These are phyloP conservation scores for Aleurites moluccanus DNA, from an alignment of 441 rosid species.

Conservation along the genomic window DNA sequence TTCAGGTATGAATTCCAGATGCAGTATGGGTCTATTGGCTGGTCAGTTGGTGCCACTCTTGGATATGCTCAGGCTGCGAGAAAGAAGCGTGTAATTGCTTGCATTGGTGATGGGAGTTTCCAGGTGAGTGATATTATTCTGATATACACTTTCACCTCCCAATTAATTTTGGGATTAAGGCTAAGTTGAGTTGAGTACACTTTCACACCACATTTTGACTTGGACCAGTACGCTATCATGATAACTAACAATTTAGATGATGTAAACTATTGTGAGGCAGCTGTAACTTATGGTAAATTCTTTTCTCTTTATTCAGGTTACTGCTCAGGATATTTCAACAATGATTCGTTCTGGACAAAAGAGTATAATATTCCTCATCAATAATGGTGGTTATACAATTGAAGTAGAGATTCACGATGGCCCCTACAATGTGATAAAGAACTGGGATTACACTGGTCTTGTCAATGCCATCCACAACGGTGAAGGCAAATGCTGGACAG, in stretches of 20 bases:
- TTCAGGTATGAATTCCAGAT: constrained; percentile 73
- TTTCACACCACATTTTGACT: neutral
- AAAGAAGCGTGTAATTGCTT: constrained; percentile 68
- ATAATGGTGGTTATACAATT: constrained; percentile 72
- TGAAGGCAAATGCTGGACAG: constrained; percentile 70
- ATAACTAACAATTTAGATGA: neutral
- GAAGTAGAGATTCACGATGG: constrained; percentile 82
- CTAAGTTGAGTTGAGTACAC: too few species aligned
- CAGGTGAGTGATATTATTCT: constrained; percentile 39
- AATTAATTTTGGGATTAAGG: too few species aligned
- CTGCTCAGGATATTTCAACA: constrained; percentile 65
- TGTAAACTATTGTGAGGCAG: neutral
- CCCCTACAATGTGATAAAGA: constrained; percentile 78
- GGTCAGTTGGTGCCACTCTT: constrained; percentile 77
- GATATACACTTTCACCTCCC: neutral
- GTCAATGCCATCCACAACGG: constrained; percentile 75
- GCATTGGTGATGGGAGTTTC: constrained; percentile 81
- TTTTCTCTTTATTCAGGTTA: constrained; percentile 37
- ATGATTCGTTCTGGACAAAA: constrained; percentile 58
- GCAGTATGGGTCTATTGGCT: constrained; percentile 79
- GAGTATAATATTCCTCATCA: constrained; percentile 65
- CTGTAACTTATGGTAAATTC: neutral
- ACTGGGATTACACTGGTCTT: constrained; percentile 65
- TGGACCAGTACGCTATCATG: too few species aligned
- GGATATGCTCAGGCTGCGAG: constrained; percentile 71